Conservation (phyloP, 2,329 filamentous ascomycete genomes). For the Paraconiothyrium brasiliense region DNA sequence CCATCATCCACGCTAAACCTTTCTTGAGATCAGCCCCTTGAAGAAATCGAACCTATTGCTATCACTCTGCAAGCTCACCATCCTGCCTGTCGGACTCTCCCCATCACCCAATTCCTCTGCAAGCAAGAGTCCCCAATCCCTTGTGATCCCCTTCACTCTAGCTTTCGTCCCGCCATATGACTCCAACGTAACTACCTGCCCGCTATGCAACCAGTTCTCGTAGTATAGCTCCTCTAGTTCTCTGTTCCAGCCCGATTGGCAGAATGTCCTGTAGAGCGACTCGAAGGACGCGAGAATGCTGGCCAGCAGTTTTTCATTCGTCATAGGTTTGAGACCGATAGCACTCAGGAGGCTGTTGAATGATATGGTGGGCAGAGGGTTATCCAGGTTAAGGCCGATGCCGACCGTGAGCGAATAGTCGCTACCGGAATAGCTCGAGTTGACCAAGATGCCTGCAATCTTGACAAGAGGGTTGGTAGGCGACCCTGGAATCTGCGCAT, state of each 20-base stretch:
- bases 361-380: conserved; percentile 85
- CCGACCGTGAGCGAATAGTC: conserved; percentile 88
- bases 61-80: conserved; percentile 90
- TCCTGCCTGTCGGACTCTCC: conserved; percentile 77
- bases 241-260: conserved; percentile 76
- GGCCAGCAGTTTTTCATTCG: conserved; percentile 82
- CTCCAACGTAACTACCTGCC: conserved; percentile 77
- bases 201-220: conserved; percentile 78
- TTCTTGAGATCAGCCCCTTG: conserved; percentile 83
- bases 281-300: conserved; percentile 82
- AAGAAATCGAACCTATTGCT: conserved; percentile 99
- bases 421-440: conserved; percentile 79
- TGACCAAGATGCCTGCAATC: conserved; percentile 91
- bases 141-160: conserved; percentile 83
- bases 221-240: conserved; percentile 74
- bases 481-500: conserved; percentile 59
- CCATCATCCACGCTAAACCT: conserved; percentile 60
- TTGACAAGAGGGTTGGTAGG: conserved; percentile 74
- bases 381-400: conserved; percentile 82
- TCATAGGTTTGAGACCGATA: conserved; percentile 63
- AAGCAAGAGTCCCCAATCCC: conserved; percentile 87
- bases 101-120: conserved; percentile 83
- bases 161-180: conserved; percentile 78
- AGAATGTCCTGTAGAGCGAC: conserved; percentile 77
- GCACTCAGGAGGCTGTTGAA: conserved; percentile 73